A percentile compares a stretch with the other conserved stretches of the same genome.
Conservation (phyloP, 2,329 filamentous ascomycete species). For the Grosmannia serpens region DNA sequence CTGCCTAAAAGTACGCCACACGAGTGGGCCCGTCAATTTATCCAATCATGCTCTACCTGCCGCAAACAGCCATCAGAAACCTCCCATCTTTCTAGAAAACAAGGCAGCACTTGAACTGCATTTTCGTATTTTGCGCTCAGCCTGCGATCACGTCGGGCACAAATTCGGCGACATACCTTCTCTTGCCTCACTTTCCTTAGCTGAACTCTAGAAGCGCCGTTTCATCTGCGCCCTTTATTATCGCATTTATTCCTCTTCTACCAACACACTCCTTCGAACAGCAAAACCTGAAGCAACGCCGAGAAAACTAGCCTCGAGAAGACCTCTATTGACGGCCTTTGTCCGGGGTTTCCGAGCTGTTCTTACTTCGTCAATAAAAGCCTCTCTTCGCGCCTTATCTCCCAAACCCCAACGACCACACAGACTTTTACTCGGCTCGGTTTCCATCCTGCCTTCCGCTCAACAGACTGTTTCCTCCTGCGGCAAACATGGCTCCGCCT, state of each 20-base stretch:
- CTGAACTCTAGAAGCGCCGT: neutral
- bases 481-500: constrained; percentile 1
- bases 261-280: neutral
- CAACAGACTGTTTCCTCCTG: neutral
- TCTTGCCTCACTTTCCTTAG: neutral
- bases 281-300: neutral
- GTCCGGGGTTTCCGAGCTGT: neutral
- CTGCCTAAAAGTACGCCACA: neutral
- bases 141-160: neutral
- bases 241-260: neutral
- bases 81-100: neutral
- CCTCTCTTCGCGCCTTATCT: neutral
- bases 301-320: neutral
- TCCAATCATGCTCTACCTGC: neutral
- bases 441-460: neutral
- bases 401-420: neutral
- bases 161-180: neutral
- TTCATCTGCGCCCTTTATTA: neutral
- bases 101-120: neutral
- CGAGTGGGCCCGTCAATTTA: neutral
- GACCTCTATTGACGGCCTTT: neutral
- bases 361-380: neutral
- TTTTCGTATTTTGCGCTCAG: neutral
- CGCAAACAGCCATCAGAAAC: neutral
- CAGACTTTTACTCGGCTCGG: neutral